Evolutionary conservation across 23 red algal genomes (phyloP), one percentile per base, ranked within the genome.

Genomic region (Cyanidium caldarium): DNA sequence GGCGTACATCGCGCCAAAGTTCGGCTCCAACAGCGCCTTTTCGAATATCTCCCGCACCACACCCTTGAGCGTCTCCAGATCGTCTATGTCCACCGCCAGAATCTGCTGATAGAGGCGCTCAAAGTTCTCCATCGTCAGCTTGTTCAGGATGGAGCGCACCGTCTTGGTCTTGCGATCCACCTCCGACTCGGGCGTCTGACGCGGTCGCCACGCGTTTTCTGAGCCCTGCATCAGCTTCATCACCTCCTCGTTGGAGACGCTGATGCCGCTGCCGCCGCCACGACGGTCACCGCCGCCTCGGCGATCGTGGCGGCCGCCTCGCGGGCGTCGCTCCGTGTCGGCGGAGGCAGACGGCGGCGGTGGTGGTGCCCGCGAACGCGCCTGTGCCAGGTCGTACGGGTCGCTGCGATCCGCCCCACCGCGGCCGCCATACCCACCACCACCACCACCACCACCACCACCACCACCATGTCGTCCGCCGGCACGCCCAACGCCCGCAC

Each of bases 71-170:
- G 88, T 40, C 26, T 74, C 74, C 23, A 56, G 75, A 29, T 40
- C 57, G 38, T 68, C 65, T 12, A 98, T 86, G 29, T 98, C 77
- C 39, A 98, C 75, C 40, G 68, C 81, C 20, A 80, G 67, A 46
- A 98, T 84, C 67, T 88, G 84, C 31, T 77, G 68, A 69, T 88
- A 98, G 35, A 98, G 69, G 51, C 77, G 82, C 40, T 98, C 92
- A 65, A 98, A 98, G 75, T 88, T 98, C 43, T 98, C 92, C 40
- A 89, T 45, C 0, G 92, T 98, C 57, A 98, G 75, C 58, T 98
- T 98, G 70, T 98, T 98, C 17, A 98, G 76, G 26, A 98, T 51
- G 10, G 84, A 86, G 34, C 92, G 66, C 15, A 88, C 65, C 72
- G 45, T 45, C 65, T 85, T 76, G 41, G 88, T 79, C 57, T 85